These are phyloP conservation scores for Melaleuca alternifolia DNA, from an alignment of 345 rosid species.

Conservation along the genomic window DNA sequence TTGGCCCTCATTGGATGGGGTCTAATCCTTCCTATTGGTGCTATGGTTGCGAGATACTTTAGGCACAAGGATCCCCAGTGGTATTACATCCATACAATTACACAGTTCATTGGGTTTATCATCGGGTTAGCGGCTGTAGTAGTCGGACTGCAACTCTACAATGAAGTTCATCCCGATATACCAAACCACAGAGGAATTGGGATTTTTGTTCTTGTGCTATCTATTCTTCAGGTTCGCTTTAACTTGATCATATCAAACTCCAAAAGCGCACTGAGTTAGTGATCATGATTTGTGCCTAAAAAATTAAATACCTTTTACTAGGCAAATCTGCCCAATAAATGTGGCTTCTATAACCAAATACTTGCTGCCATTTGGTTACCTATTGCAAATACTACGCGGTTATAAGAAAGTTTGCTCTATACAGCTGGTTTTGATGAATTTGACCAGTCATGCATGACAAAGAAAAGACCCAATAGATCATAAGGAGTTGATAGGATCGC, in stretches of 20 bases:
- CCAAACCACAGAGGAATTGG: constrained; percentile 83
- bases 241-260: not conserved
- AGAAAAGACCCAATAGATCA: not conserved
- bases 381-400: not conserved
- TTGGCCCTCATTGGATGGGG: constrained; percentile 77
- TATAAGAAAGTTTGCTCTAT: not conserved
- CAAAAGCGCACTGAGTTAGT: not conserved
- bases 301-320: not conserved
- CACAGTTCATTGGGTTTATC: constrained; percentile 64
- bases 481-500: not conserved
- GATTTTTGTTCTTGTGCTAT: constrained; percentile 50
- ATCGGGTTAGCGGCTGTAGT: constrained; percentile 51
- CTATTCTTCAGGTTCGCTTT: constrained; percentile 71
- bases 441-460: not conserved
- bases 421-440: not conserved
- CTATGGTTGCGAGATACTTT: constrained; percentile 66
- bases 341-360: not conserved
- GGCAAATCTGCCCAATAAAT: not conserved
- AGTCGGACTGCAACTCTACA: constrained; percentile 58
- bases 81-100: constrained; percentile 63
- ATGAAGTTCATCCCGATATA: constrained; percentile 30
- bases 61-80: constrained; percentile 82
- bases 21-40: constrained; percentile 64
- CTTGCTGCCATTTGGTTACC: not conserved
- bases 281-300: not conserved